Evolutionary conservation across 768 basidiomycete species (phyloP).

Genomic region (Phanerochaete sordida): DNA sequence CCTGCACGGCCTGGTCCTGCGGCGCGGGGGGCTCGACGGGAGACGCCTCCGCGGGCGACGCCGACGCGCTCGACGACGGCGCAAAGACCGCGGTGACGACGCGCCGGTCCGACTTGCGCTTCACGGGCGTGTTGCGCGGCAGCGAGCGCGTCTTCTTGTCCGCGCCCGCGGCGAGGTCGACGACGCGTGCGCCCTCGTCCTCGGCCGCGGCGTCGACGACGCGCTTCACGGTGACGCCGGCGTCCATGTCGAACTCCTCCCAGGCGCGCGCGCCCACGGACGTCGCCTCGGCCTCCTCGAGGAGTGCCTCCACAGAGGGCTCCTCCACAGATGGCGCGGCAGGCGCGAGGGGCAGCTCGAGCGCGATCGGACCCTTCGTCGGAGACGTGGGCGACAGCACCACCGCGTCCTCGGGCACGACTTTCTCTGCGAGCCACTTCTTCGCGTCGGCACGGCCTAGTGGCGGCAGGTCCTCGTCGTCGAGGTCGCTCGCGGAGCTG

Average conservation of each 20-base stretch:
- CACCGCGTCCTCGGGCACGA: conserved; percentile 7
- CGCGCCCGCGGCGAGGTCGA: no score
- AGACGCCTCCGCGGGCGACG: background rate
- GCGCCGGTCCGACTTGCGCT: conserved; percentile 23
- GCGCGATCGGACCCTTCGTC: conserved; percentile 11
- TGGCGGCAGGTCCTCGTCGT: conserved; percentile 9
- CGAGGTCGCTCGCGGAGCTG: conserved; percentile 24
- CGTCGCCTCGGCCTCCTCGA: conserved; percentile 16
- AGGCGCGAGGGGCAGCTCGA: background rate
- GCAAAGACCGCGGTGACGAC: conserved; percentile 31
- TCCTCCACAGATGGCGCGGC: conserved; percentile 17
- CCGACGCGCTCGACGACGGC: background rate
- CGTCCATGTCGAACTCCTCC: conserved; percentile 30
- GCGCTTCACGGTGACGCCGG: conserved; percentile 32
- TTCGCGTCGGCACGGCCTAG: conserved; percentile 12
- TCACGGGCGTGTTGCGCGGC: conserved; percentile 2
- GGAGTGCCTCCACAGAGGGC: conserved; percentile 29
- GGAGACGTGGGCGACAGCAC: conserved; percentile 10
- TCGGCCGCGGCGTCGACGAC: conserved; percentile 14
- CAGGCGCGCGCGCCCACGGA: conserved; percentile 35
- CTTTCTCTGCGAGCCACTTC: conserved; percentile 14
- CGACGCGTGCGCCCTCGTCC: background rate
- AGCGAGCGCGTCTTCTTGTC: background rate
- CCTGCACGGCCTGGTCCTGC: background rate
- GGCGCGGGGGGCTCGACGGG: background rate